phyloP scores from a whole-genome alignment of 352 stramenopile species.

The Phytopythium kandeliae region DNA sequence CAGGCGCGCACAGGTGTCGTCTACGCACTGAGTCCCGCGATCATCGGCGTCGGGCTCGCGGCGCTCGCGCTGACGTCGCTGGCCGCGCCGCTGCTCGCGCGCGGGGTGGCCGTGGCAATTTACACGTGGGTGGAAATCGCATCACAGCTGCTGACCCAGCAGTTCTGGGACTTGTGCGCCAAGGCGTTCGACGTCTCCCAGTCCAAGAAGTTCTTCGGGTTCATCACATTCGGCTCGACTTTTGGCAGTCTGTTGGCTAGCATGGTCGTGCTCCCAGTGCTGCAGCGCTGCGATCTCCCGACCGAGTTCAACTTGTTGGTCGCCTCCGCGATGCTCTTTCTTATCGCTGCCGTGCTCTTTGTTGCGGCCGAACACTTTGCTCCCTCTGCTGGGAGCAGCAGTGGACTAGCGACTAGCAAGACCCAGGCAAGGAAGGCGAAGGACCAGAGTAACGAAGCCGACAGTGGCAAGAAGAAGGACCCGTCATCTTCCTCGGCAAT shows the following conservation, averaged over 20 bases:
- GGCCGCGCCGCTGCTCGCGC: slow-evolving; percentile 27
- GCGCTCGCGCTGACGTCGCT: slow-evolving; percentile 49
- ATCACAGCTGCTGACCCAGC: slow-evolving; percentile 64
- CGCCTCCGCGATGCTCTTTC: slow-evolving; percentile 39
- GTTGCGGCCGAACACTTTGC: slow-evolving; percentile 42
- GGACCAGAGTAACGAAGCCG: neutral
- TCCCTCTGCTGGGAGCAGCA: slow-evolving; percentile 8
- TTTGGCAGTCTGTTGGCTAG: slow-evolving; percentile 72
- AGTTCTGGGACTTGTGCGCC: slow-evolving; percentile 86
- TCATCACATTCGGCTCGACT: slow-evolving; percentile 83
- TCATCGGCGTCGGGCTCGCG: slow-evolving; percentile 34
- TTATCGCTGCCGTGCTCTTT: slow-evolving; percentile 52
- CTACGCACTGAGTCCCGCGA: slow-evolving; percentile 43
- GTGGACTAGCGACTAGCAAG: neutral
- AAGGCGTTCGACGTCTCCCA: slow-evolving; percentile 75
- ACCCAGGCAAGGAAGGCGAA: neutral
- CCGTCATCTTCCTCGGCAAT: slow-evolving; percentile 27
- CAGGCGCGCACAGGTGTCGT: slow-evolving; percentile 27
- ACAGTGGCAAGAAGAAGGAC: neutral
- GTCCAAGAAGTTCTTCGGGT: slow-evolving; percentile 84
- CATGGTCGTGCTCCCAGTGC: slow-evolving; percentile 53
- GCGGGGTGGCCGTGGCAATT: slow-evolving; percentile 45
- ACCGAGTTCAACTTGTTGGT: slow-evolving; percentile 77
- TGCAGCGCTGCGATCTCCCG: slow-evolving; percentile 43
- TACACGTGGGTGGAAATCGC: slow-evolving; percentile 84